phyloP scores from a whole-genome alignment of 179 eudicot species.

The Vitellaria paradoxa region DNA sequence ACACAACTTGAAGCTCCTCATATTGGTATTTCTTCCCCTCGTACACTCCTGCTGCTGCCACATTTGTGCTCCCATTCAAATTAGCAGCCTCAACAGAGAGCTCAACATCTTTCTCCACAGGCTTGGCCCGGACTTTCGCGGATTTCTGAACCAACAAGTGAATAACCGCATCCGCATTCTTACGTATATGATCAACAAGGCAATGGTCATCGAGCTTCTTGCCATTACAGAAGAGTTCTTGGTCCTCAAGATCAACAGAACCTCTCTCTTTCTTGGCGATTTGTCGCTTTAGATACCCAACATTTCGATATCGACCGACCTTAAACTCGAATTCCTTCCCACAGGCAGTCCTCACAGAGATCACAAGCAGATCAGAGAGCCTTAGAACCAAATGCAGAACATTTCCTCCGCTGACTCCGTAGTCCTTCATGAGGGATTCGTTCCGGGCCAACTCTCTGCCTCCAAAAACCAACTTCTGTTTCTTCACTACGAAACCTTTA shows the following conservation, averaged over 20 bases:
- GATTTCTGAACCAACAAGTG: conserved; percentile 73
- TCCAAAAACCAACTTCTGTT: conserved; percentile 70
- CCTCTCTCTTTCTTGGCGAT: conserved; percentile 55
- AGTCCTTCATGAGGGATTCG: conserved; percentile 55
- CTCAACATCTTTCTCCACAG: conserved; percentile 52
- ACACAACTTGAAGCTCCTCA: conserved; percentile 36
- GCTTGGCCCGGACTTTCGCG: conserved; percentile 51
- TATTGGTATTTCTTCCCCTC: background rate
- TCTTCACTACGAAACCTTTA: conserved; percentile 73
- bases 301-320: conserved; percentile 59
- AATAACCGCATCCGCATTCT: conserved; percentile 49
- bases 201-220: conserved; percentile 66
- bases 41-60: too few relatives aligned
- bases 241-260: conserved; percentile 34
- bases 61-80: conserved; percentile 22
- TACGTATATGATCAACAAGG: conserved; percentile 49
- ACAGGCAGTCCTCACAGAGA: conserved; percentile 59
- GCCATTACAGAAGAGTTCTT: conserved; percentile 42
- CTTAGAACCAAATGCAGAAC: conserved; percentile 66
- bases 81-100: conserved; percentile 53
- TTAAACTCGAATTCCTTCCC: conserved; percentile 74
- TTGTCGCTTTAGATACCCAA: conserved; percentile 63
- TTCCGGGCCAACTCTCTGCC: conserved; percentile 76
- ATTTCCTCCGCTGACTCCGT: conserved; percentile 64
- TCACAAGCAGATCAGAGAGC: conserved; percentile 65